A percentile compares a stretch with the other conserved stretches of the same genome.
Evolutionary conservation across 352 stramenopile genomes (phyloP).

Genomic region (Pythium sp.): DNA sequence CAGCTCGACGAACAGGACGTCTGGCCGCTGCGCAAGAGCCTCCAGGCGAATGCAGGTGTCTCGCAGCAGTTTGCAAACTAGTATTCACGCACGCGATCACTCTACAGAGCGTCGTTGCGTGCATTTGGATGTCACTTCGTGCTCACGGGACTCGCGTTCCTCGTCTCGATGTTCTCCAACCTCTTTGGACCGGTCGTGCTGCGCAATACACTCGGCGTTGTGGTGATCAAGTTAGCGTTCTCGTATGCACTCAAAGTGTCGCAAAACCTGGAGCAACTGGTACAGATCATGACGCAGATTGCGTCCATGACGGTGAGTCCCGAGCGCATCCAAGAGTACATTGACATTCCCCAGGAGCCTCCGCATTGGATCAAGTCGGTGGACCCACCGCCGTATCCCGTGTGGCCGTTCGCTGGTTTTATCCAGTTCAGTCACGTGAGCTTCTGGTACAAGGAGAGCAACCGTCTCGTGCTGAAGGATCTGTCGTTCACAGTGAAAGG

Average conservation of each 20-base stretch:
- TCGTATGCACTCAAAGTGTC: constrained; percentile 77
- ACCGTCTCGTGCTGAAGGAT: constrained; percentile 37
- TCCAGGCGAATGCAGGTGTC: too few species aligned
- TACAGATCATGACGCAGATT: constrained; percentile 28
- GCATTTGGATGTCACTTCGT: too few species aligned
- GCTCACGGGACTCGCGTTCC: too few species aligned
- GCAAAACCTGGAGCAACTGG: constrained; percentile 25
- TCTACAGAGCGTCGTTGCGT: too few species aligned
- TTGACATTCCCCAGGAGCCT: constrained; percentile 33
- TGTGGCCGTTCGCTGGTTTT: constrained; percentile 76
- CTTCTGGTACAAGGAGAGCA: constrained; percentile 86
- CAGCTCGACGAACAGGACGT: too few species aligned
- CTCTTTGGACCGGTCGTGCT: too few species aligned
- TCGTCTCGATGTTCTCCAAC: too few species aligned
- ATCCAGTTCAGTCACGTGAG: constrained; percentile 84
- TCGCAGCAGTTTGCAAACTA: too few species aligned
- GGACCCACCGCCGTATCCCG: constrained; percentile 33
- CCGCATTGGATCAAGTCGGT: constrained; percentile 5
- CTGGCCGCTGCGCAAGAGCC: too few species aligned
- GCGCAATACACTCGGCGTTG: too few species aligned
- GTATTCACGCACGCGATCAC: too few species aligned
- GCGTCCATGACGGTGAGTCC: constrained; percentile 76
- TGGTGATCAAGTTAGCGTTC: constrained; percentile 59
- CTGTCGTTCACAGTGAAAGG: constrained; percentile 25
- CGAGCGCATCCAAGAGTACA: constrained; percentile 79